Conservation (phyloP, 805 yeast genomes). For the Candida coleopterorum region DNA sequence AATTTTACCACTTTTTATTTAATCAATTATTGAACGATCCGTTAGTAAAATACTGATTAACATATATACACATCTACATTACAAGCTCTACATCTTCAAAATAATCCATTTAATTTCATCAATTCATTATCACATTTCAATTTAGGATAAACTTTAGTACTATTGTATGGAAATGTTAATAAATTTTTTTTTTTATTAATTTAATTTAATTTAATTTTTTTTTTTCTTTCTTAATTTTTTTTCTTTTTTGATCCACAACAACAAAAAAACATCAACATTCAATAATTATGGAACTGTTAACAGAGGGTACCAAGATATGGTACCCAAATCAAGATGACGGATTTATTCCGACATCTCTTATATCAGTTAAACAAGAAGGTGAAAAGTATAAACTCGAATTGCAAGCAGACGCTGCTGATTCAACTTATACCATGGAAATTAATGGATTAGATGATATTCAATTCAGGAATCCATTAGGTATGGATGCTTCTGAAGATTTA, state of each 20-base stretch:
- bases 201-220: slow-evolving; percentile 1
- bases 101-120: too few species aligned
- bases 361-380: slow-evolving; percentile 34
- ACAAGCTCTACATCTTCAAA: too few species aligned
- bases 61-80: too few species aligned
- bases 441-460: slow-evolving; percentile 48
- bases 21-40: too few species aligned
- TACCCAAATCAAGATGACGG: slow-evolving; percentile 68
- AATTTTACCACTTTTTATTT: too few species aligned
- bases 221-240: slow-evolving; percentile 1
- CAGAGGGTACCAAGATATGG: slow-evolving; percentile 67
- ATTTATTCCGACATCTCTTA: slow-evolving; percentile 69
- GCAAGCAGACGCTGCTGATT: slow-evolving; percentile 45
- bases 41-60: too few species aligned
- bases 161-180: too few species aligned
- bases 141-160: too few species aligned
- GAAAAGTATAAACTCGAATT: slow-evolving; percentile 48
- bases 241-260: slow-evolving; percentile 5
- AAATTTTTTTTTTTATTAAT: too few species aligned
- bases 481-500: slow-evolving; percentile 92
- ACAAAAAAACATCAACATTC: background rate
- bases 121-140: too few species aligned
- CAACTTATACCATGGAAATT: slow-evolving; percentile 45
- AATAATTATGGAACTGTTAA: slow-evolving; percentile 6
- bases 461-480: slow-evolving; percentile 83